These are phyloP conservation scores for Ogataea hybrid DNA, from an alignment of 1,139 yeast species.

Conservation along the genomic window DNA sequence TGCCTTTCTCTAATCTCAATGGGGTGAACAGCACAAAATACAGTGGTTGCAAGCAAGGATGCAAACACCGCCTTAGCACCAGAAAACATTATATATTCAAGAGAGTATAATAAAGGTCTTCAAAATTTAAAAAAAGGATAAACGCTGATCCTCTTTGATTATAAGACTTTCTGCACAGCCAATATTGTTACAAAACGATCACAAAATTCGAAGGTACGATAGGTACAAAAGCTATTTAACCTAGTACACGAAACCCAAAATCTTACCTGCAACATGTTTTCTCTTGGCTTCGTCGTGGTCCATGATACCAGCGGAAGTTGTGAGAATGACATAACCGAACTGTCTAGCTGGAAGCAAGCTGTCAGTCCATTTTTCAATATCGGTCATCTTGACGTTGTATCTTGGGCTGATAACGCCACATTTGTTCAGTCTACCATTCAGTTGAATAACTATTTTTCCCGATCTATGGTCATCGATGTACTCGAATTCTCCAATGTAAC, in stretches of 20 bases:
- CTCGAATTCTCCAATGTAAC: slow-evolving; percentile 99
- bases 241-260: slow-evolving; percentile 94
- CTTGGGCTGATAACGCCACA: slow-evolving; percentile 99
- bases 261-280: slow-evolving; percentile 99
- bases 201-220: background rate
- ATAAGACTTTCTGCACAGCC: background rate
- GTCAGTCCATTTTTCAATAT: slow-evolving; percentile 97
- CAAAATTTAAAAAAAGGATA: slow-evolving; percentile 5
- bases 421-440: slow-evolving; percentile 97
- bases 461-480: slow-evolving; percentile 99
- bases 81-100: slow-evolving; percentile 3
- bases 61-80: slow-evolving; percentile 5
- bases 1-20: slow-evolving; percentile 62
- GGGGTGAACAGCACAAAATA: slow-evolving; percentile 45
- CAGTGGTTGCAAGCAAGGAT: slow-evolving; percentile 8
- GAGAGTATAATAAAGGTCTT: background rate
- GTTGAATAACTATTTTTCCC: slow-evolving; percentile 94
- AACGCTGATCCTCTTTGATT: slow-evolving; percentile 7
- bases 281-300: slow-evolving; percentile 99
- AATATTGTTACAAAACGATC: background rate
- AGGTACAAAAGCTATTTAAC: background rate
- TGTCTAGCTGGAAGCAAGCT: slow-evolving; percentile 98
- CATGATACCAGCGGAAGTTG: slow-evolving; percentile 99
- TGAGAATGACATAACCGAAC: slow-evolving; percentile 93
- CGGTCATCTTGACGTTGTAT: slow-evolving; percentile 91